Conservation (phyloP, 2,329 filamentous ascomycete species). For the Trichoderma sp. region DNA sequence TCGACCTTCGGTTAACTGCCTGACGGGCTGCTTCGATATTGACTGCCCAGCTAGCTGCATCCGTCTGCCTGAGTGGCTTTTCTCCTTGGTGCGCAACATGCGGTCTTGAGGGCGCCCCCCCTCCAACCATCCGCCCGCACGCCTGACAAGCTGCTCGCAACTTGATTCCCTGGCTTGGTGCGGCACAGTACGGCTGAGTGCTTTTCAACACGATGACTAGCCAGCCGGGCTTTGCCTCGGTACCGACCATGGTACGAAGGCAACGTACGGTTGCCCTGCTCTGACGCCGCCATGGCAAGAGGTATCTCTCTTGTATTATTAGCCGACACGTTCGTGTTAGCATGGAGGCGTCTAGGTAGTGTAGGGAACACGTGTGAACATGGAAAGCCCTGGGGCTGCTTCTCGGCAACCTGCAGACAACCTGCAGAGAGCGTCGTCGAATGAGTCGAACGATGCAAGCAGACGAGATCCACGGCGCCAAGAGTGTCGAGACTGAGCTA, state of each 20-base stretch:
- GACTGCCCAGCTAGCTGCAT: slow-evolving; percentile 12
- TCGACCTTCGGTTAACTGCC: neutral
- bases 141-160: neutral
- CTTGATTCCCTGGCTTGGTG: neutral
- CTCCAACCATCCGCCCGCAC: neutral
- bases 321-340: neutral
- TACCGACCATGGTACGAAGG: neutral
- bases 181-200: slow-evolving; percentile 2
- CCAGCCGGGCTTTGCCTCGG: neutral
- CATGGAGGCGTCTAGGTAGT: neutral
- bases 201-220: neutral
- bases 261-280: neutral
- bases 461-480: neutral
- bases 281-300: neutral
- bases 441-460: neutral
- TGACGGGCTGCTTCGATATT: neutral
- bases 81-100: neutral
- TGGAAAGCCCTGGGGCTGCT: neutral
- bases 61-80: neutral
- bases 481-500: neutral
- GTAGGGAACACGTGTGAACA: neutral
- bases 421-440: neutral
- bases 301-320: neutral
- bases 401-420: slow-evolving; percentile 4
- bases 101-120: neutral